Conservation (phyloP, 768 basidiomycete species). For the Asterophora lycoperdoides region DNA sequence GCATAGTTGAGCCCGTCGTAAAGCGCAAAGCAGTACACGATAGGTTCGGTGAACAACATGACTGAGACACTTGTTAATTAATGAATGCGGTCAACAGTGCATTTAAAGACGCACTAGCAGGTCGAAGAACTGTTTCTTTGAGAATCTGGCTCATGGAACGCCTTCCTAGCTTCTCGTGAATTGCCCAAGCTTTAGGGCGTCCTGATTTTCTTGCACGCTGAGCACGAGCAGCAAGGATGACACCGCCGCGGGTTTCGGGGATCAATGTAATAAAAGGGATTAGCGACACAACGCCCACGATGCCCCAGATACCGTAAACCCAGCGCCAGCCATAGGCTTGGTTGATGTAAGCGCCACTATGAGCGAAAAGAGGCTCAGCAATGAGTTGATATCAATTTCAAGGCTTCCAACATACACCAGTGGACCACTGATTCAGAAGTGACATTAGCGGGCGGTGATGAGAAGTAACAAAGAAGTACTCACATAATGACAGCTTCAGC, state of each 20-base stretch:
- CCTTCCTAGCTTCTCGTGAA: conserved; percentile 15
- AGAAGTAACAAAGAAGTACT: background rate
- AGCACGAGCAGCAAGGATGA: conserved; percentile 18
- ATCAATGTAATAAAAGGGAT: conserved; percentile 17
- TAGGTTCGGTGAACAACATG: conserved; percentile 22
- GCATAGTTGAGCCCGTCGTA: conserved; percentile 22
- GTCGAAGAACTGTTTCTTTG: conserved; percentile 16
- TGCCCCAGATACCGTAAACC: conserved; percentile 21
- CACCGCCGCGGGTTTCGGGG: conserved; percentile 20
- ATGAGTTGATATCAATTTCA: background rate
- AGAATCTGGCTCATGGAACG: conserved; percentile 17
- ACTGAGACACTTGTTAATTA: conserved; percentile 1
- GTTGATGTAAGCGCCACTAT: conserved; percentile 18
- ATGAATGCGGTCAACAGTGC: background rate
- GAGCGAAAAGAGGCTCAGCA: background rate
- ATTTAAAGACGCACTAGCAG: conserved; percentile 14
- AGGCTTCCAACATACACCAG: conserved; percentile 7
- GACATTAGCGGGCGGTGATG: background rate
- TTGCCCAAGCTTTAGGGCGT: conserved; percentile 14
- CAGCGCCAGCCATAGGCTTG: conserved; percentile 19
- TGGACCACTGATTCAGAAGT: conserved; percentile 11
- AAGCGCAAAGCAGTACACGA: conserved; percentile 21
- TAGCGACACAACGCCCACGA: conserved; percentile 14
- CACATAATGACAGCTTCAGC: conserved; percentile 16
- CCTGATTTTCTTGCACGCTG: conserved; percentile 12